phyloP scores from a whole-genome alignment of 441 rosid species.

The Pelargonium citronellum region DNA sequence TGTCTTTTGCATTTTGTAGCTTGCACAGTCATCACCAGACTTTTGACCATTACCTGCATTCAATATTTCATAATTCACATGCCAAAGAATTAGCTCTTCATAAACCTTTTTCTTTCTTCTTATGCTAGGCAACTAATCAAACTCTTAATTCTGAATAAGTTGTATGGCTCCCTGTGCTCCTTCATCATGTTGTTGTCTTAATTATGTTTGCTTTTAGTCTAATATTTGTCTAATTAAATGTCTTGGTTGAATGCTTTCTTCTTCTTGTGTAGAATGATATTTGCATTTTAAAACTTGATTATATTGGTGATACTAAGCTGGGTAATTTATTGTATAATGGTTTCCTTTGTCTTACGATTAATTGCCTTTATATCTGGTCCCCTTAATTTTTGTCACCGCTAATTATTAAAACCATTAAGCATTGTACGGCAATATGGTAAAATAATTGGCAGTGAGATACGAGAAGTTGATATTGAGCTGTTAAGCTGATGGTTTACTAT shows the following conservation, averaged over 20 bases:
- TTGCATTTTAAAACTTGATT: neutral
- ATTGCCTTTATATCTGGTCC: neutral
- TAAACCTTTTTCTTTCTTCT: neutral
- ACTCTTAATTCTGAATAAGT: neutral
- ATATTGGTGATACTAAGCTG: neutral
- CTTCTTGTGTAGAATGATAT: neutral
- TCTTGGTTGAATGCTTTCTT: neutral
- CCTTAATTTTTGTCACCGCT: neutral
- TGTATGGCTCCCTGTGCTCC: neutral
- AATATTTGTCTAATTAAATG: neutral
- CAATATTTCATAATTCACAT: neutral
- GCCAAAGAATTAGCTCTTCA: neutral
- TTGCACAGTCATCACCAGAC: neutral
- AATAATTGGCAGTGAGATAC: constrained; percentile 1
- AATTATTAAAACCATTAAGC: neutral
- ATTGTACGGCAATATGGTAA: neutral
- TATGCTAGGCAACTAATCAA: neutral
- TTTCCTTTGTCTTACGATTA: neutral
- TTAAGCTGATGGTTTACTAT: neutral
- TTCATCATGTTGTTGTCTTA: neutral
- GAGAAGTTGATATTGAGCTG: neutral
- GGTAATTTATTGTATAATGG: neutral
- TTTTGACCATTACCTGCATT: neutral
- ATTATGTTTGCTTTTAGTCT: neutral
- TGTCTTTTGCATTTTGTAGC: neutral